These are phyloP conservation scores for Cylindrotheca closterium DNA, from an alignment of 108 stramenopile species.

Conservation along the genomic window DNA sequence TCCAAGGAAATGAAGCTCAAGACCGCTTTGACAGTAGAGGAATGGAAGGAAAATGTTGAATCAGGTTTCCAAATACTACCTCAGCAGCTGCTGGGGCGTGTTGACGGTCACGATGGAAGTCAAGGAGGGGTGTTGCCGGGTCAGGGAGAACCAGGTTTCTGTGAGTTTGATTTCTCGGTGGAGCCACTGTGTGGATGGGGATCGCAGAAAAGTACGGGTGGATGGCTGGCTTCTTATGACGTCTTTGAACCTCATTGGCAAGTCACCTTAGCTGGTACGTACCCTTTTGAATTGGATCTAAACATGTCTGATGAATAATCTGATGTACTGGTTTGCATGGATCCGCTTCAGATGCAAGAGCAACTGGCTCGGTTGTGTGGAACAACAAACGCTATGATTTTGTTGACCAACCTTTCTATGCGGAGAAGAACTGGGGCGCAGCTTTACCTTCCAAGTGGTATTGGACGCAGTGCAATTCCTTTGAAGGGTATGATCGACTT, in stretches of 20 bases:
- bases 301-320: too few species aligned
- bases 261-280: conserved; percentile 60
- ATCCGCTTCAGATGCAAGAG: conserved; percentile 48
- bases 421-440: conserved; percentile 91
- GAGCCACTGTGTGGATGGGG: conserved; percentile 71
- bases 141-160: conserved; percentile 41
- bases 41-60: conserved; percentile 52
- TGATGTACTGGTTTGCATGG: neutral
- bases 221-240: conserved; percentile 64
- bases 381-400: conserved; percentile 68
- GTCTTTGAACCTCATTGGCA: conserved; percentile 93
- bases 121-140: conserved; percentile 57
- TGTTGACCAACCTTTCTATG: conserved; percentile 81
- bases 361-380: conserved; percentile 67
- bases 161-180: conserved; percentile 69
- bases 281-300: too few species aligned
- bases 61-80: conserved; percentile 82
- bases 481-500: conserved; percentile 50
- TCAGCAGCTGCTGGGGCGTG: conserved; percentile 49
- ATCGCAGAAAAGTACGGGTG: conserved; percentile 71
- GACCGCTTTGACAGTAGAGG: conserved; percentile 43
- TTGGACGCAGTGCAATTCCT: conserved; percentile 90
- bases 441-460: conserved; percentile 85
- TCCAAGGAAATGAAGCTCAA: neutral
- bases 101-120: conserved; percentile 73